Evolutionary conservation across 148 eudicot genomes (phyloP), one percentile per base, ranked within the genome.

Genomic region (Simmondsia chinensis): DNA sequence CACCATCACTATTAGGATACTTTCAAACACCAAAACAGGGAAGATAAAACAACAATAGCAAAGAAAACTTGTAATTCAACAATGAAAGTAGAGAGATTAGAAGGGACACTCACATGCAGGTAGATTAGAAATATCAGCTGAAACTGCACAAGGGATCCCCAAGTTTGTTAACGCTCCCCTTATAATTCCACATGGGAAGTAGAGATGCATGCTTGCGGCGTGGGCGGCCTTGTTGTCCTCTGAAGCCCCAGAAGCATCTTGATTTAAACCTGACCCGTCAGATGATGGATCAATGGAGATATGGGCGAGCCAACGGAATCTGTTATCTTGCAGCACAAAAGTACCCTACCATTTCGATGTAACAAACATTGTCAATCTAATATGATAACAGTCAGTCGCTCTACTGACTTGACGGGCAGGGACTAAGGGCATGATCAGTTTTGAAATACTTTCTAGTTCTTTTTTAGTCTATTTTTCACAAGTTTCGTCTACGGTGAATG

Each of bases 141-240:
- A 91, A 74, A 91, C 99, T 40, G 95, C 99, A 77, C 99, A 91
- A 1, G 87, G 79, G 31, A 91, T 91, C 48, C 99, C 99, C 70
- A 91, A 75, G 63, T 91, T 91, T 29, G 99, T 82, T 28, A 91
- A 80, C 9, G 95, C 99, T 46, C 99, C 99, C 53, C 95, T 72
- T 64, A 91, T 82, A 57, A 91, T 91, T 56, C 99, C 99, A 79
- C 99, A 91, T 5, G 99, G 99, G 43, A 91, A 91, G 67, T 91
- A 85, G 48, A 91, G 95, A 75, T 82, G 91, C 95, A 91, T 79
- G 46, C 89, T 82, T 19, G 93, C 73, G 19, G 94, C 83, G 69
- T 85, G 88, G 20, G 88, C 82, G 60, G 76, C 77, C 53, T 82
- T 85, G 74, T 72, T 91, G 50, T 72, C 95, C 22, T 59, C 72